Conservation (phyloP, 306 rosid genomes). For the Ammopiptanthus mongolicus region DNA sequence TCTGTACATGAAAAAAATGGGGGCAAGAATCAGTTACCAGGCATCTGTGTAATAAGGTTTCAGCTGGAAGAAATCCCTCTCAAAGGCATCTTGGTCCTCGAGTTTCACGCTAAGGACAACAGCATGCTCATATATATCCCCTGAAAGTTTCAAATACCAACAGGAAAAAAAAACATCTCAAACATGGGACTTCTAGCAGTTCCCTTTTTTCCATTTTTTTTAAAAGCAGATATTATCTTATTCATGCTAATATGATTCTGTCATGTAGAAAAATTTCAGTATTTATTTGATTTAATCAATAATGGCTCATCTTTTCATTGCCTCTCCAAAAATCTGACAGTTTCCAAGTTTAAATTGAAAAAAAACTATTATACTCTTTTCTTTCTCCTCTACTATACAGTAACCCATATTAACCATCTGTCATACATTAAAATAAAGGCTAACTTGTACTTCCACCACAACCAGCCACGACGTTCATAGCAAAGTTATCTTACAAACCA, state of each 20-base stretch:
- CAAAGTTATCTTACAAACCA: neutral
- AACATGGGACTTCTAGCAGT: neutral
- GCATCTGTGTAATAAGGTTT: conserved; percentile 95
- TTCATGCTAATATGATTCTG: neutral
- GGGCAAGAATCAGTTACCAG: conserved; percentile 41
- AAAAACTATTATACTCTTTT: neutral
- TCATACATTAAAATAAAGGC: neutral
- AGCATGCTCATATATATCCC: conserved; percentile 95
- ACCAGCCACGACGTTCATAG: neutral
- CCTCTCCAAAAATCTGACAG: neutral
- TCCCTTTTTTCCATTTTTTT: neutral
- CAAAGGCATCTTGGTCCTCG: conserved; percentile 97
- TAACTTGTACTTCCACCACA: neutral
- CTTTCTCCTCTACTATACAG: neutral
- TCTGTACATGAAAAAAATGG: neutral
- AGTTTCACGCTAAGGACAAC: conserved; percentile 82
- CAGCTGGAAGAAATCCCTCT: conserved; percentile 92
- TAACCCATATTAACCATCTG: neutral
- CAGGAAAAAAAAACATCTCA: neutral
- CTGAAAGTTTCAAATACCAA: conserved; percentile 44
- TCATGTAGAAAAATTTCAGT: neutral
- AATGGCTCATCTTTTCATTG: neutral
- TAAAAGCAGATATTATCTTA: neutral
- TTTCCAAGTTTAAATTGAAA: neutral
- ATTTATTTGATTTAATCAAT: neutral